Evolutionary conservation across 116 monocot genomes (phyloP).

Genomic region (Zostera marina): DNA sequence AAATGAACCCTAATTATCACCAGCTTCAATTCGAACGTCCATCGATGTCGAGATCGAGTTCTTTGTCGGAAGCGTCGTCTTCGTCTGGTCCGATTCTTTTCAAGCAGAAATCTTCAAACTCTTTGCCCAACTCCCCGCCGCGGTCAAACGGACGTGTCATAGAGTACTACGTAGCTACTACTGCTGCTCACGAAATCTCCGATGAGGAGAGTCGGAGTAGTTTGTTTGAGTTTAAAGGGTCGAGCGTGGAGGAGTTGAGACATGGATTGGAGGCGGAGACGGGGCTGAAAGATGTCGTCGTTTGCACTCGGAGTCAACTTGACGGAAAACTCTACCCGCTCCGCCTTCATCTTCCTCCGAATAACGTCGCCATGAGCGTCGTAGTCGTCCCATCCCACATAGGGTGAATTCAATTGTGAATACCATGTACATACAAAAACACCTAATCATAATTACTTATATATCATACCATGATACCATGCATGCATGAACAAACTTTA

Average conservation of each 20-base stretch:
- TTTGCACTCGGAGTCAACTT: slow-evolving; percentile 45
- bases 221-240: slow-evolving; percentile 44
- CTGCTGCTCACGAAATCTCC: slow-evolving; percentile 27
- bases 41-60: no score
- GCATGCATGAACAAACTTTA: no score
- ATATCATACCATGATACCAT: no score
- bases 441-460: no score
- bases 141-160: slow-evolving; percentile 51
- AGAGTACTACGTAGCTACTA: slow-evolving; percentile 38
- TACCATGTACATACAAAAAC: no score
- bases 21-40: no score
- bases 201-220: slow-evolving; percentile 1
- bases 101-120: not conserved
- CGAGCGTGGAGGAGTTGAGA: slow-evolving; percentile 34
- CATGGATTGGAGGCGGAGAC: slow-evolving; percentile 43
- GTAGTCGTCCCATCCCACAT: slow-evolving; percentile 36
- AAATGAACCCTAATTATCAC: no score
- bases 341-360: slow-evolving; percentile 50
- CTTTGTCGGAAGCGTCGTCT: no score
- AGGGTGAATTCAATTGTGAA: no score
- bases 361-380: slow-evolving; percentile 34
- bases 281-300: slow-evolving; percentile 23
- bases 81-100: no score
- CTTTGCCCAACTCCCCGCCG: slow-evolving; percentile 14
- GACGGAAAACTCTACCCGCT: slow-evolving; percentile 53